Conservation (phyloP, 129 eudicot genomes). For the Scalesia atractyloides region DNA sequence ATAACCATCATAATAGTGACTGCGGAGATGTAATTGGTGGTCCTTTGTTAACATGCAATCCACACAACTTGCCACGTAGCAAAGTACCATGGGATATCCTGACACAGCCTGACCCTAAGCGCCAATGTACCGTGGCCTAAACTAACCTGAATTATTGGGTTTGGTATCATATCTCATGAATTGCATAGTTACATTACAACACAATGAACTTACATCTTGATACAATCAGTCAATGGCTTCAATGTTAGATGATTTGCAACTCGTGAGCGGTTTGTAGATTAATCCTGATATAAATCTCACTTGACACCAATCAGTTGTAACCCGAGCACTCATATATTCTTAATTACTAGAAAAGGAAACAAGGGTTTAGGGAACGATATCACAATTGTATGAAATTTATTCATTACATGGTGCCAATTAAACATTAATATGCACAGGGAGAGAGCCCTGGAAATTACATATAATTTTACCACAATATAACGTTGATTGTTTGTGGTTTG, state of each 20-base stretch:
- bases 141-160: no score
- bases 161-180: no score
- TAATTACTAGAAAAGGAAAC: background rate
- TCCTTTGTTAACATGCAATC: no score
- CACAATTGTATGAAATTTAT: background rate
- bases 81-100: no score
- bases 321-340: no score
- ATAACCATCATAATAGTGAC: background rate
- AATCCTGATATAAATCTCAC: no score
- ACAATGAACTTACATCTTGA: background rate
- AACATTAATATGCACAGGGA: background rate
- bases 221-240: background rate
- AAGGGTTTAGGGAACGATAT: background rate
- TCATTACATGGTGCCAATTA: background rate
- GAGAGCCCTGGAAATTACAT: background rate
- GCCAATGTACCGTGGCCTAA: no score
- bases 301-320: background rate
- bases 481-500: background rate
- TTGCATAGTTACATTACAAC: background rate
- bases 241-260: background rate
- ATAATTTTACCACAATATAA: conserved; percentile 1
- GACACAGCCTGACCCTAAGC: no score
- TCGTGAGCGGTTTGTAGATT: no score
- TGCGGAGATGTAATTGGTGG: no score
- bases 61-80: no score